Conservation (phyloP, 768 basidiomycete species). For the Podaxis sp. region DNA sequence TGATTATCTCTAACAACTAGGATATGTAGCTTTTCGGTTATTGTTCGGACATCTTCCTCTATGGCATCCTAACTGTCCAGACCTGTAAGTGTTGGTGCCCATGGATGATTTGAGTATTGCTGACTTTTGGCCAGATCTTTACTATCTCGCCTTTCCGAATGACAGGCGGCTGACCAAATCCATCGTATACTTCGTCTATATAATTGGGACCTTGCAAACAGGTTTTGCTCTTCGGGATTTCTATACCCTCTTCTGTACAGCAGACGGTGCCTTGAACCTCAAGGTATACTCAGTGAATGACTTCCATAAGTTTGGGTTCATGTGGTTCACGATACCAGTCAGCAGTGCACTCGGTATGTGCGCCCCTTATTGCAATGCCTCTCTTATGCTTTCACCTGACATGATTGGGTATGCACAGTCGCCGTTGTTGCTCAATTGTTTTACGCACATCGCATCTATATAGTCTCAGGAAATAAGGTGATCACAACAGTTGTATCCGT, state of each 20-base stretch:
- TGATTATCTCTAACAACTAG: too few species aligned
- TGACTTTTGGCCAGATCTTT: neutral
- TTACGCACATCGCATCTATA: neutral
- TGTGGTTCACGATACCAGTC: constrained; percentile 7
- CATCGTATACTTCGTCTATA: constrained; percentile 1
- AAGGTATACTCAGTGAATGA: neutral
- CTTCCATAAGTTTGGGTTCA: neutral
- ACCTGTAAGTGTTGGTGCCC: too few species aligned
- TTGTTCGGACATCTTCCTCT: too few species aligned
- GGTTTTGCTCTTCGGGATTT: constrained; percentile 2
- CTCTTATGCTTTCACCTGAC: too few species aligned
- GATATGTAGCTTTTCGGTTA: too few species aligned
- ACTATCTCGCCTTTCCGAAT: constrained; percentile 12
- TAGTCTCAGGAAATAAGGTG: neutral
- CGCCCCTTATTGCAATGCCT: neutral
- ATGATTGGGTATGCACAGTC: neutral
- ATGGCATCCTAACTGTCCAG: too few species aligned
- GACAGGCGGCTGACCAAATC: neutral
- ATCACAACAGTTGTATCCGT: neutral
- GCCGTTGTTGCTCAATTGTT: neutral
- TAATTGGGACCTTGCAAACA: constrained; percentile 1
- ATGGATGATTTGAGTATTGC: neutral
- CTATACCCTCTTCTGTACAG: neutral
- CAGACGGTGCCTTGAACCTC: neutral
- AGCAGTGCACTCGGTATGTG: neutral